These are phyloP conservation scores for Nymphaea thermarum DNA, from an alignment of 164 flowering plant species.

Conservation along the genomic window DNA sequence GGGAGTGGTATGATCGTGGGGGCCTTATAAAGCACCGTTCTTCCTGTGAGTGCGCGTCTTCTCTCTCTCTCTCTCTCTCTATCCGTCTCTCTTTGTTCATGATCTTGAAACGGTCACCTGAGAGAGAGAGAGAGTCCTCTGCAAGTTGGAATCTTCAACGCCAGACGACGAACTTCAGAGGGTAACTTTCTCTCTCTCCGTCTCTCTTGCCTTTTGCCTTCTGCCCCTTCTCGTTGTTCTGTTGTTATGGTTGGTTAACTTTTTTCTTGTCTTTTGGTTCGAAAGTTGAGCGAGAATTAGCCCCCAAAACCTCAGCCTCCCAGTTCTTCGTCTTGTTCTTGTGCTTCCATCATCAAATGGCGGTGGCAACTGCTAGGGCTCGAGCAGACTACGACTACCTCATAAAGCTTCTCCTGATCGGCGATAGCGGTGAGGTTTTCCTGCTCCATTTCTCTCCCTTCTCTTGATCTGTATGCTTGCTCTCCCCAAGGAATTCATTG, in stretches of 20 bases:
- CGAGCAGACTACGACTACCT: constrained; percentile 54
- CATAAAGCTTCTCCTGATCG: constrained; percentile 45
- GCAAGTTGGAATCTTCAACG: not conserved
- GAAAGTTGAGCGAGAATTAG: too few species aligned
- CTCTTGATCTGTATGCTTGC: too few species aligned
- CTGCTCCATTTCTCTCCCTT: not conserved
- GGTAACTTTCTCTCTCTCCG: not conserved
- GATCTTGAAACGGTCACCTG: not conserved
- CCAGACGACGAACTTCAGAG: not conserved
- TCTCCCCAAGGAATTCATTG: too few species aligned
- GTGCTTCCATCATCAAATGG: constrained; percentile 16
- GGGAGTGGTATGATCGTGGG: too few species aligned
- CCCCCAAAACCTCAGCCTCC: too few species aligned
- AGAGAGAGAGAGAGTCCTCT: not conserved
- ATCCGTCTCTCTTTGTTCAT: not conserved
- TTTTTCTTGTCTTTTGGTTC: too few species aligned
- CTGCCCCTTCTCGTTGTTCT: too few species aligned
- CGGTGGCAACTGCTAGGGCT: constrained; percentile 58
- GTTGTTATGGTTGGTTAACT: too few species aligned
- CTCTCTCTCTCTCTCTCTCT: not conserved
- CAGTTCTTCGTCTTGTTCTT: too few species aligned
- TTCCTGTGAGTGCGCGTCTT: not conserved
- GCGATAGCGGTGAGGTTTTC: constrained; percentile 42
- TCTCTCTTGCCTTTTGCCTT: not conserved
- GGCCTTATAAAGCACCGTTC: too few species aligned